These are phyloP conservation scores for Mesembryanthemum crystallinum DNA, from an alignment of 148 eudicot genomes.

Conservation along the genomic window DNA sequence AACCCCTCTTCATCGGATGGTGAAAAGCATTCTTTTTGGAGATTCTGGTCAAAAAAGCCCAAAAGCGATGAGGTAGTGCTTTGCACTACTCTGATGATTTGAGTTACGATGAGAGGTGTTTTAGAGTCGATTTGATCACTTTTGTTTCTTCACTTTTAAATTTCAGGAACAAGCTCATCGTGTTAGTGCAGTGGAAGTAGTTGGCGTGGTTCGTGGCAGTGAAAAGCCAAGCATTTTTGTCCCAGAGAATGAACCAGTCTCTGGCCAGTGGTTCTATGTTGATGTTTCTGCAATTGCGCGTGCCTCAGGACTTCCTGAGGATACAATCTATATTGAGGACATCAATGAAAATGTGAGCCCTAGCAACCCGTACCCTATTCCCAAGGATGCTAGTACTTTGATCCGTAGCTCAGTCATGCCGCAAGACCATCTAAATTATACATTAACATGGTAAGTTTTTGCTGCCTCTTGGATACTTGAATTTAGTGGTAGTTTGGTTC, in stretches of 20 bases:
- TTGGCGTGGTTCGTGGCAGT: slow-evolving; percentile 88
- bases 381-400: slow-evolving; percentile 67
- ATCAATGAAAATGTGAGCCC: slow-evolving; percentile 60
- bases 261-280: slow-evolving; percentile 88
- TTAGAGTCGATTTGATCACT: neutral
- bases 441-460: slow-evolving; percentile 64
- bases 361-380: slow-evolving; percentile 79
- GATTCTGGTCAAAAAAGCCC: slow-evolving; percentile 66
- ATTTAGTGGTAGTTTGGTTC: neutral
- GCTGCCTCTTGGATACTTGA: slow-evolving; percentile 8
- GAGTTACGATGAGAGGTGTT: slow-evolving; percentile 4
- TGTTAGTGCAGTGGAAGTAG: slow-evolving; percentile 51
- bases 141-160: slow-evolving; percentile 6
- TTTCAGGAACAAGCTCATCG: slow-evolving; percentile 53
- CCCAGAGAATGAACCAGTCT: slow-evolving; percentile 78
- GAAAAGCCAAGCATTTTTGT: slow-evolving; percentile 96
- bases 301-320: slow-evolving; percentile 68
- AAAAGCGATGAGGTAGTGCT: slow-evolving; percentile 41
- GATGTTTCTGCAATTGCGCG: slow-evolving; percentile 81
- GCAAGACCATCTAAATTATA: slow-evolving; percentile 90
- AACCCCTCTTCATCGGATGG: slow-evolving; percentile 31
- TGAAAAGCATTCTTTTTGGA: slow-evolving; percentile 56
- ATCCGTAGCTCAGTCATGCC: slow-evolving; percentile 96
- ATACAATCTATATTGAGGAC: slow-evolving; percentile 70
- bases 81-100: slow-evolving; percentile 10